Evolutionary conservation across 2,329 filamentous ascomycete species (phyloP), one percentile per base, ranked within the genome.

Genomic region (Penicillium paneum): DNA sequence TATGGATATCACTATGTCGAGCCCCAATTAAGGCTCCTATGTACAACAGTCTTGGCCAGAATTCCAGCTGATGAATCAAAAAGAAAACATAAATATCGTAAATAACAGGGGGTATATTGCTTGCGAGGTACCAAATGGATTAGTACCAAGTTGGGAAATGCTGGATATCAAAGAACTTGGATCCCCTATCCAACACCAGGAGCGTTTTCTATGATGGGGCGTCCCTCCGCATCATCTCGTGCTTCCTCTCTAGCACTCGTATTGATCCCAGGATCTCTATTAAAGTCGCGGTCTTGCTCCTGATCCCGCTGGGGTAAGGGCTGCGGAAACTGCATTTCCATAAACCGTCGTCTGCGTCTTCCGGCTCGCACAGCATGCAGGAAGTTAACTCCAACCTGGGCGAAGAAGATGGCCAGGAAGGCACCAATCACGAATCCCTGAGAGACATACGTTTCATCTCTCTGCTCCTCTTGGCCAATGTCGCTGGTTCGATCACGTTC

Each of bases 361-460:
- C 65, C 60, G 6, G 44, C 54, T 38, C 69, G 62, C 52, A 66
- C n/a, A 17, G 63, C 60, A 24, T 70, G 68, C 29, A 67, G 28
- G 13, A 66, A 57, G 34, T 71, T 70, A 46, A 64, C 53, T 17
- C 61, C 67, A 35, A 72, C 56, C 42, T 71, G 71, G 3, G 61
- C 63, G 24, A 66, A 48, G 26, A 73, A 69, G 10, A 71, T 62
- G 4, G 62, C 61, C 11, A 71, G 43, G 19, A 73, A 70, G 3
- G 67, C 59, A 7, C 66, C 69, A 36, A 72, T 49, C 2, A 74
- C 66, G 21, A 72, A 44, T 10, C 67, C 70, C 35, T 71, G 70
- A 17, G 70, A 60, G 36, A 73, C 47, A 45, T 69, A 67, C 1
- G 65, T 62, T 32, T 64, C 61, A 1, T 61, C 40, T 2, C 55